Base-by-base conservation (phyloP, 2,329 filamentous ascomycete species). In the Fusarium coicis region DNA sequence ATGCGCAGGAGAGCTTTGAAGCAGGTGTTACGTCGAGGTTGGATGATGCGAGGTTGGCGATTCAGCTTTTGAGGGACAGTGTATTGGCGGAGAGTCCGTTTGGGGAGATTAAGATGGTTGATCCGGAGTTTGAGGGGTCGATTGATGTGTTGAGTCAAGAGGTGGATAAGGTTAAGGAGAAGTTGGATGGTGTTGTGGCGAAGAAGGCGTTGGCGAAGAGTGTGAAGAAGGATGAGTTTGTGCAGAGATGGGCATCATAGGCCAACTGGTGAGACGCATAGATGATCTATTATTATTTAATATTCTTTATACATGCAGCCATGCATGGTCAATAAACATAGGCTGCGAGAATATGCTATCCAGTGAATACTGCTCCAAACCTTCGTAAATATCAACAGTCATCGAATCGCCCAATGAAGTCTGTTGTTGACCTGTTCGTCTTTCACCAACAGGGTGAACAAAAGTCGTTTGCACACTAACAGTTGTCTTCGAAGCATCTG, bases 51-150 rank as follows among this genome's bases (percentile, higher is more conserved):
- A 82, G 83, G 23, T 77, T 82, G 7, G 88, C 87, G 0, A 75
- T 89, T 3, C 85, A 87, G 69, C 74, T 87, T 14, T 77, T 90
- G 21, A 80, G 83, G 10, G 87, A 88, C 65, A 88, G 85, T 44
- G 79, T 90, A 2, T 79, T 90, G 4, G 86, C 86, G 1, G 88
- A 90, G 73, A 88, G 84, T 36, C 80, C 84, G 9, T 89, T 84
- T 74, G 81, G 82, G 0, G 78, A 83, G n/a, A 83, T 88, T 9
- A 82, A 81, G 46, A 82, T 91, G 10, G 80, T 85, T 10, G 89
- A 91, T 72, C 83, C 85, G 0, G 87, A 88, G 34, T 85, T 89
- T 42, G 85, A 88, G 62, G 81, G 79, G 5, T 86, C 85, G 4
- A 85, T 90, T n/a, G 77, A 79, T 1, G 81, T 87, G 16, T 73